Percentiles rank a stretch among this genome's conserved stretches.
Conservation (phyloP, 495 filamentous ascomycete species). For the Penicillium pulvis region DNA sequence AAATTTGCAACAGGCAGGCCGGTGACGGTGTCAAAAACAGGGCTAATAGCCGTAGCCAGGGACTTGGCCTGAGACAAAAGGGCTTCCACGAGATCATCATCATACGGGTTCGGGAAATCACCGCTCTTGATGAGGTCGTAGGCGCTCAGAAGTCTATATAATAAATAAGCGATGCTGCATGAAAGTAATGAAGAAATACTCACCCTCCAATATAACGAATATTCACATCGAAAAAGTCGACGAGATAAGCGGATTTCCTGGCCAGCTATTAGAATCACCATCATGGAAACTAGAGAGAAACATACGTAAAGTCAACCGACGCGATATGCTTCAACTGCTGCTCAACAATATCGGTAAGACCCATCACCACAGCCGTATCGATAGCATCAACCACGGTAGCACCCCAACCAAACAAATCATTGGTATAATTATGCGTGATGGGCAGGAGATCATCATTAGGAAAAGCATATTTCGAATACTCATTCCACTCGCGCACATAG, state of each 20-base stretch:
- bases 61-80: slow-evolving; percentile 23
- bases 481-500: slow-evolving; percentile 24
- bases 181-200: not conserved
- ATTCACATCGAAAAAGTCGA: slow-evolving; percentile 26
- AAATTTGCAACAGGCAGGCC: slow-evolving; percentile 17
- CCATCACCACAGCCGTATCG: slow-evolving; percentile 29
- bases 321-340: slow-evolving; percentile 25
- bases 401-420: slow-evolving; percentile 29
- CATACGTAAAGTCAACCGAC: slow-evolving; percentile 26
- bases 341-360: slow-evolving; percentile 27
- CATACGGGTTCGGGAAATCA: slow-evolving; percentile 19
- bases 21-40: slow-evolving; percentile 23
- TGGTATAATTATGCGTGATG: slow-evolving; percentile 19
- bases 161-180: not conserved
- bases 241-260: slow-evolving; percentile 20
- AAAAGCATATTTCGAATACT: slow-evolving; percentile 26
- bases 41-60: slow-evolving; percentile 21
- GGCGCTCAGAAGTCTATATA: slow-evolving; percentile 21
- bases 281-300: not conserved
- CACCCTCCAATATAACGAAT: slow-evolving; percentile 28
- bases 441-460: slow-evolving; percentile 23
- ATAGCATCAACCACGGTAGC: slow-evolving; percentile 26
- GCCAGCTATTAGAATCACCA: not conserved
- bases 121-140: slow-evolving; percentile 30
- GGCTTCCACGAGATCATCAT: slow-evolving; percentile 20